These are phyloP conservation scores for Adansonia madagascariensis DNA, from an alignment of 441 rosid species.

Conservation along the genomic window DNA sequence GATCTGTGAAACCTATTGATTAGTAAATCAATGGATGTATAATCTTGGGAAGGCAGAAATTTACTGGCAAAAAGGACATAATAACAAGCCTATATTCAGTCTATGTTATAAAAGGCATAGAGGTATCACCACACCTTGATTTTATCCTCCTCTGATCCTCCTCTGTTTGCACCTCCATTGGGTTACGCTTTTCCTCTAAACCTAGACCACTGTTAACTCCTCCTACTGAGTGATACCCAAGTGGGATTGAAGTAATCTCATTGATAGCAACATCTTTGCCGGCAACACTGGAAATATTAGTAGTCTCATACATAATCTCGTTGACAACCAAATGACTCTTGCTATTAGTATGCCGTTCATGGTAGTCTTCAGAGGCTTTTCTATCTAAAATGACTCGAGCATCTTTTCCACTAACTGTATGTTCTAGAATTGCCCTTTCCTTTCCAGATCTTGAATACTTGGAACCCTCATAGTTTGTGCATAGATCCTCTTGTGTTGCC, in stretches of 20 bases:
- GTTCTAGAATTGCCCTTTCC: slow-evolving; percentile 36
- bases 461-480: slow-evolving; percentile 31
- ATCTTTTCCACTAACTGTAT: slow-evolving; percentile 26
- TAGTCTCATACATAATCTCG: not conserved
- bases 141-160: too few species aligned
- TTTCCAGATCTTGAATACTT: slow-evolving; percentile 33
- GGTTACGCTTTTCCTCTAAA: slow-evolving; percentile 36
- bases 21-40: slow-evolving; percentile 36
- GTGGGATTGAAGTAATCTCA: slow-evolving; percentile 12
- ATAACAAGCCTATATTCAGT: not conserved
- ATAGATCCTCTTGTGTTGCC: slow-evolving; percentile 33
- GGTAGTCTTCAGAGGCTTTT: slow-evolving; percentile 27
- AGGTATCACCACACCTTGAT: too few species aligned
- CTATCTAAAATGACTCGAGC: slow-evolving; percentile 16
- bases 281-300: too few species aligned
- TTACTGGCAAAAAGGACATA: slow-evolving; percentile 21
- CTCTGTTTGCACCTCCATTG: too few species aligned
- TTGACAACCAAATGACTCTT: slow-evolving; percentile 22
- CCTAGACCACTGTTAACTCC: slow-evolving; percentile 23
- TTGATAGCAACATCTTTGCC: too few species aligned
- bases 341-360: slow-evolving; percentile 15
- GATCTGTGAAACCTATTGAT: slow-evolving; percentile 54
- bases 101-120: too few species aligned
- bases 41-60: slow-evolving; percentile 29
- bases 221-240: slow-evolving; percentile 26